Percentiles rank a stretch among this genome's conserved stretches.
Evolutionary conservation across 352 stramenopile genomes (phyloP).

Genomic region (Thalassiosira mediterranea): DNA sequence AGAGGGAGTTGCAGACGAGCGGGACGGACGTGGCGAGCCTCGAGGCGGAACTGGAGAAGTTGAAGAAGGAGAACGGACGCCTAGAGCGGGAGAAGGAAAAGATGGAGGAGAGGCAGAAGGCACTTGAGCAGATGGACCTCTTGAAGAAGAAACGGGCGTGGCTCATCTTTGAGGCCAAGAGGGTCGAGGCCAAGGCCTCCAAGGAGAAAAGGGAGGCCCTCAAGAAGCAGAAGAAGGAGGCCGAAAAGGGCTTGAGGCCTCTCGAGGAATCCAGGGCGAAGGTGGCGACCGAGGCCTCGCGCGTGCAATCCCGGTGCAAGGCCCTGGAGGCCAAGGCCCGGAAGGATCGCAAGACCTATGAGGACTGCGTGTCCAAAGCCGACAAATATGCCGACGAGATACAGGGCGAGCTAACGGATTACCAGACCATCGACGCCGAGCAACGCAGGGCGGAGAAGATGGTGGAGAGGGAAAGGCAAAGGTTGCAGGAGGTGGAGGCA

Average conservation of each 20-base stretch:
- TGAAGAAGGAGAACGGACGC: slow-evolving; percentile 58
- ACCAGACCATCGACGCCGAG: slow-evolving; percentile 45
- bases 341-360: slow-evolving; percentile 26
- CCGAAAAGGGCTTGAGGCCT: slow-evolving; percentile 38
- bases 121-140: slow-evolving; percentile 63
- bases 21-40: slow-evolving; percentile 53
- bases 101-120: slow-evolving; percentile 70
- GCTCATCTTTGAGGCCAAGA: slow-evolving; percentile 66
- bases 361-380: slow-evolving; percentile 30
- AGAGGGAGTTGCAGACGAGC: slow-evolving; percentile 54
- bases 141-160: slow-evolving; percentile 74
- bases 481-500: slow-evolving; percentile 39
- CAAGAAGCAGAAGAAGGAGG: slow-evolving; percentile 57
- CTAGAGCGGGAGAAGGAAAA: slow-evolving; percentile 69
- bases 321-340: slow-evolving; percentile 38
- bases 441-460: slow-evolving; percentile 44
- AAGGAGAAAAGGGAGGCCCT: slow-evolving; percentile 57
- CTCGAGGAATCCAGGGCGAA: slow-evolving; percentile 44
- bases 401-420: slow-evolving; percentile 33
- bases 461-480: slow-evolving; percentile 30
- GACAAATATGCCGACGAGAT: slow-evolving; percentile 42
- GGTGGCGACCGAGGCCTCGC: slow-evolving; percentile 32
- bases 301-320: slow-evolving; percentile 27
- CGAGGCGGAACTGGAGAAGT: slow-evolving; percentile 50
- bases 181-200: slow-evolving; percentile 41